Evolutionary conservation across 1,284 basidiomycete genomes (phyloP), one percentile per base, ranked within the genome.

Genomic region (Rhodotorula glutinis): DNA sequence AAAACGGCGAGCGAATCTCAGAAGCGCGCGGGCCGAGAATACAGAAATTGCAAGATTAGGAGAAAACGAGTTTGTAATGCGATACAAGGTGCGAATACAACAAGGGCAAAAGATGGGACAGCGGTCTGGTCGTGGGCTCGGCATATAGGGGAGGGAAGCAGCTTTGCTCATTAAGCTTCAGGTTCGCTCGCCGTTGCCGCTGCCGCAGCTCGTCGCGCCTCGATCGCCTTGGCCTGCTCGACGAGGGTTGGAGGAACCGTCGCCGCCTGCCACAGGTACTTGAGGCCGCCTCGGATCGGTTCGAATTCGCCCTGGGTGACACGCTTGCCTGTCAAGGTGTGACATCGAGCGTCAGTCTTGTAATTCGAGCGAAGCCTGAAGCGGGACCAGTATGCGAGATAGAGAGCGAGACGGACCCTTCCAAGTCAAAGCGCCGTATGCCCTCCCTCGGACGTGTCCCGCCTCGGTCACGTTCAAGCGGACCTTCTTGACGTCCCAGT

Each of bases 381-480:
- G 53, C 3, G 47, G 3, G 51, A 38, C 43, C 2, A 13, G 4
- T 30, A 5, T 27, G 11, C 33, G 40, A 5, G 14, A 21, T 2
- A 38, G 30, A 19, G 33, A n/a, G 13, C n/a, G 63, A 38, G 30
- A 38, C 87, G 63, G 53, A 90, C 89, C 88, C 81, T 83, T 85
- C 89, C 89, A 91, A 62, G 85, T 82, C 17, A 90, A 78, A 65
- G 82, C 81, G 9, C 90, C 90, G 88, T 88, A 91, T 17, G 85
- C 89, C 75, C 87, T 88, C 4, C 88, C 90, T 71, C 88, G 86
- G 41, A 78, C 81, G n/a, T 88, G 87, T 72, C 86, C 85, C 51
- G 81, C 80, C 78, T 89, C 57, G 43, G n/a, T 33, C 8, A 46
- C 4, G 23, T 23, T 89, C 73, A 91, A 83, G 66, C 80, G 80